Conservation (phyloP, 176 grass and related monocot species). For the Bromus sterilis region DNA sequence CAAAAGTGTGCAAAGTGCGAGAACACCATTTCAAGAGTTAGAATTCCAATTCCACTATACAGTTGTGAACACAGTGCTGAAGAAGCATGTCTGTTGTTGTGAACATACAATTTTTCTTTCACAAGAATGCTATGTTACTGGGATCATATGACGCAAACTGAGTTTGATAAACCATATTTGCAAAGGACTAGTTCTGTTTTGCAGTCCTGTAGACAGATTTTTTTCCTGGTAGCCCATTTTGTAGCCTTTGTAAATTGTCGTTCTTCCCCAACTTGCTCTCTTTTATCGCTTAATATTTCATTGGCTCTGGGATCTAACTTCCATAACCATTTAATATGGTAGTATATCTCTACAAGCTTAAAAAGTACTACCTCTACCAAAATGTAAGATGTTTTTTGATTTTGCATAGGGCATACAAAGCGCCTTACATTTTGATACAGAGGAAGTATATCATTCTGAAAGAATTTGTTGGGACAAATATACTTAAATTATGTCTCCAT, state of each 20-base stretch:
- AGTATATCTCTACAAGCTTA: not conserved
- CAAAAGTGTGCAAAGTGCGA: not conserved
- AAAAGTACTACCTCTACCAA: too few relatives aligned
- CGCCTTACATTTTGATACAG: too few relatives aligned
- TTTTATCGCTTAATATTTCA: not conserved
- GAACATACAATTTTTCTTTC: not conserved
- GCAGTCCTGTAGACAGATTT: not conserved
- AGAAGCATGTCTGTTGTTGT: not conserved
- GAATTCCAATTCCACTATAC: not conserved
- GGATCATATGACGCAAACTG: not conserved
- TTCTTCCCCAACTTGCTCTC: not conserved
- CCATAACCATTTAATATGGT: not conserved
- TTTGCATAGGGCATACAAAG: too few relatives aligned
- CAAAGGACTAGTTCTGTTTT: not conserved
- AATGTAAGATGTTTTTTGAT: too few relatives aligned
- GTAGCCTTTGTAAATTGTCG: not conserved
- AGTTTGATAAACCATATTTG: conserved; percentile 2
- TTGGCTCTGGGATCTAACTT: not conserved
- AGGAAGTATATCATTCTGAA: not conserved
- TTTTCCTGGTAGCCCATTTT: not conserved
- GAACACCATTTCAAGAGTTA: not conserved
- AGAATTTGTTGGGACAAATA: not conserved
- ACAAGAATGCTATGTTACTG: not conserved
- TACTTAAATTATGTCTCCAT: not conserved
- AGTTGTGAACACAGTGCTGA: not conserved